These are phyloP conservation scores for Eucalyptus regnans DNA, from an alignment of 345 rosid genomes.

Conservation along the genomic window DNA sequence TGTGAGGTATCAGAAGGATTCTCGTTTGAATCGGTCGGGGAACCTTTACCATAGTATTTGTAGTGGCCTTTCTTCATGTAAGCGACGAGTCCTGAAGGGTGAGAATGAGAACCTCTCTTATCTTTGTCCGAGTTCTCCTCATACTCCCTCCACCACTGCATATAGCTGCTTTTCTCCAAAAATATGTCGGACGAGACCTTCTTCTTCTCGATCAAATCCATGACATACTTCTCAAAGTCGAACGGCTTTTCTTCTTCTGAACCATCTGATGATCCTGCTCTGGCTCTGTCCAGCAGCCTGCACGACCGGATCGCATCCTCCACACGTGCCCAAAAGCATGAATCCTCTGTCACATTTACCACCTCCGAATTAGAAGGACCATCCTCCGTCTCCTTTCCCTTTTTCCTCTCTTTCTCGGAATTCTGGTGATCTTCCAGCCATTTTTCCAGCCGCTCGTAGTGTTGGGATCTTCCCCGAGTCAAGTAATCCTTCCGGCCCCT, in stretches of 20 bases:
- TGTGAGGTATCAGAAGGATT: neutral
- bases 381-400: neutral
- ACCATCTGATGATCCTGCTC: neutral
- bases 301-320: conserved; percentile 43
- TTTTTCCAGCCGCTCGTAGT: conserved; percentile 31
- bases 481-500: conserved; percentile 12
- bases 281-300: neutral
- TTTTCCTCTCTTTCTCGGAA: neutral
- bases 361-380: neutral
- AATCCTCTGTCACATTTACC: conserved; percentile 33
- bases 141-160: neutral
- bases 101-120: neutral
- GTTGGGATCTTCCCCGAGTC: conserved; percentile 26
- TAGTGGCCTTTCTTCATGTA: conserved; percentile 22
- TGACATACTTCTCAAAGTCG: neutral
- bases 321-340: conserved; percentile 81
- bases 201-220: neutral
- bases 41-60: too few species aligned
- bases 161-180: neutral
- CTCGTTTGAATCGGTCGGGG: neutral
- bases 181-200: neutral
- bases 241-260: too few species aligned
- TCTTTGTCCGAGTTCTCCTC: neutral
- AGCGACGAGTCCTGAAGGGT: neutral
- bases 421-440: conserved; percentile 9